Evolutionary conservation across 2,329 filamentous ascomycete species (phyloP).

Genomic region (Venturia asperata): DNA sequence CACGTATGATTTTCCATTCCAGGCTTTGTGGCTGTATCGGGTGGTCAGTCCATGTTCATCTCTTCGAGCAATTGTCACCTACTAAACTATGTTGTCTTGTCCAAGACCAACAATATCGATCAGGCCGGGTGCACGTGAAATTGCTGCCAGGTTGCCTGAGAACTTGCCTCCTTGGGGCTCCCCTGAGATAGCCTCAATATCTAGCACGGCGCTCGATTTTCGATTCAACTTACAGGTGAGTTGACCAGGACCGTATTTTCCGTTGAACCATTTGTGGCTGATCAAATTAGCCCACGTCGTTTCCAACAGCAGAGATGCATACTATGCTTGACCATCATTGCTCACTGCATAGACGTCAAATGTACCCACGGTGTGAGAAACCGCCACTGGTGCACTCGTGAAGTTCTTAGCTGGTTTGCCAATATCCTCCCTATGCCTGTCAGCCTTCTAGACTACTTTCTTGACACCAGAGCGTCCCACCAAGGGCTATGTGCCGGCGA

Average conservation of each 20-base stretch:
- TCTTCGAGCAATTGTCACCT: not conserved
- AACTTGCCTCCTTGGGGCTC: not conserved
- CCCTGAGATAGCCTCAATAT: not conserved
- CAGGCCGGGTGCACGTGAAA: not conserved
- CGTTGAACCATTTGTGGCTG: slow-evolving; percentile 8
- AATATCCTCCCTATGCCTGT: slow-evolving; percentile 22
- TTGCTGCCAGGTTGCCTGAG: not conserved
- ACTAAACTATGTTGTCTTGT: not conserved
- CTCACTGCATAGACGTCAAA: not conserved
- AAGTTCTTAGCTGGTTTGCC: slow-evolving; percentile 11
- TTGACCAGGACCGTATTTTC: not conserved
- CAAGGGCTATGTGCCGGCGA: slow-evolving; percentile 1
- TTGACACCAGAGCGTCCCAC: not conserved
- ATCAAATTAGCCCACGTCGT: not conserved
- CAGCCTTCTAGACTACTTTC: not conserved
- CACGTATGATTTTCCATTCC: not conserved
- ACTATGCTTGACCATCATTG: not conserved
- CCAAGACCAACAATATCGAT: slow-evolving; percentile 5
- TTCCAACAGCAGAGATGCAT: not conserved
- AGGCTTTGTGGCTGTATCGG: not conserved
- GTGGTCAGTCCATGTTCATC: not conserved
- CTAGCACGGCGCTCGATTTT: not conserved
- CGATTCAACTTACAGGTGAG: not conserved
- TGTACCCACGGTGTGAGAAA: not conserved
- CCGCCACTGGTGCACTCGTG: not conserved